Base-by-base conservation (phyloP, 148 eudicot species). In the Salicornia ramosissima region DNA sequence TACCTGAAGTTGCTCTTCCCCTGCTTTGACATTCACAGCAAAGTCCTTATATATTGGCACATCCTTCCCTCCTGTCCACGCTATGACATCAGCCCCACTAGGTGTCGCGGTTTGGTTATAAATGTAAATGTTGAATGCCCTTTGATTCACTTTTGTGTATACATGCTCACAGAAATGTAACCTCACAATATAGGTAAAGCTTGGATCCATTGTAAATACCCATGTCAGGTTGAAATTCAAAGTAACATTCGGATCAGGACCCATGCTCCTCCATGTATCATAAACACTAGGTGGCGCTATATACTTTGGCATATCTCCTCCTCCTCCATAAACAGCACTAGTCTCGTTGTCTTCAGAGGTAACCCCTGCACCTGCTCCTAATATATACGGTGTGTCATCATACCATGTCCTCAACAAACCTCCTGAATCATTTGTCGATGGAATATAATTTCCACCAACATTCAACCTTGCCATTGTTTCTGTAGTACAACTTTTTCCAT, bases 401-500 rank as follows among this genome's bases (percentile, higher is more conserved):
- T 90, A 93, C 98, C 98, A 93, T 24, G 88, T 85, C 14, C 98
- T 71, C 24, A 74, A 75, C 26, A 93, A 74, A 3, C 90, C 90
- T 0, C 90, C 90, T 0, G 96, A 81, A 68, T 93, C 98, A 59
- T 93, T 88, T 0, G 69, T 64, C 3, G 98, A 86, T 0, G 88
- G 62, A 51, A 93, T 79, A 19, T 71, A 93, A 19, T 81, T 84
- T 16, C 98, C 98, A 0, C 98, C 98, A 0, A 90, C 96, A 51
- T 93, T 93, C 59, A 90, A 68, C 67, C 98, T 81, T 39, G 54
- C 82, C 64, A 88, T 57, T 0, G 88, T 83, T 67, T 93, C 82
- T 59, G 86, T 52, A 39, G 85, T 80, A 0, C 70, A 68, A 0
- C 66, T 11, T 4, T 69, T 64, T 31, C 47, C 82, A 29, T 82